Conservation (phyloP, 805 yeast genomes). For the Hanseniaspora opuntiae region DNA sequence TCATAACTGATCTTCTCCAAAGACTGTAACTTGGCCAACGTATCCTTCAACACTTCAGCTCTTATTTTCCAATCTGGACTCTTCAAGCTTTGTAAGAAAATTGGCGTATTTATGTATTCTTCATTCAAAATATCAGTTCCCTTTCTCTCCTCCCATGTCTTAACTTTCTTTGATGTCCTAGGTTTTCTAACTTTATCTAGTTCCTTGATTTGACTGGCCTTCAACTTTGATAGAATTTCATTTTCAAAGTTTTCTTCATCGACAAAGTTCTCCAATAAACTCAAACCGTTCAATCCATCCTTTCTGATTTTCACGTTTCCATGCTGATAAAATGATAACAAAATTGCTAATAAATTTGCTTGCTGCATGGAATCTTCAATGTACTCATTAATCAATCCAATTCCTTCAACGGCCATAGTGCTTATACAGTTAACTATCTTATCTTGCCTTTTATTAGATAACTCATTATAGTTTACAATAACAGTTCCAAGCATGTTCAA, state of each 20-base stretch:
- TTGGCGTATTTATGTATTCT: background rate
- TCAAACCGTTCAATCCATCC: conserved; percentile 56
- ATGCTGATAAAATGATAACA: conserved; percentile 66
- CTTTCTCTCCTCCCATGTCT: background rate
- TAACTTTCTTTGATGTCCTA: conserved; percentile 17
- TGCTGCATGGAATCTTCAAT: conserved; percentile 13
- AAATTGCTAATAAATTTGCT: conserved; percentile 36
- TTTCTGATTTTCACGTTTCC: conserved; percentile 77
- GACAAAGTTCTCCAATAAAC: conserved; percentile 66
- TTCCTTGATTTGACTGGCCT: conserved; percentile 86
- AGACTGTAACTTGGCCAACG: conserved; percentile 34
- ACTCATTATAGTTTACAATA: background rate
- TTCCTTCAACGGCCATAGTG: conserved; percentile 21
- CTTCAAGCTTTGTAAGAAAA: background rate
- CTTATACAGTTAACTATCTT: conserved; percentile 7
- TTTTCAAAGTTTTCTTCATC: conserved; percentile 36
- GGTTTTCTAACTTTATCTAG: conserved; percentile 37
- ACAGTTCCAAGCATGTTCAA: background rate
- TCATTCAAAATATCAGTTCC: conserved; percentile 13
- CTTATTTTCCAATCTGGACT: conserved; percentile 77
- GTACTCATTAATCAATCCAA: conserved; percentile 22
- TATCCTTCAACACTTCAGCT: conserved; percentile 64
- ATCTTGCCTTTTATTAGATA: background rate
- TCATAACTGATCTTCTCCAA: conserved; percentile 38
- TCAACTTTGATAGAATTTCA: conserved; percentile 53